Evolutionary conservation across 345 rosid species (phyloP), one percentile per base, ranked within the genome.

Genomic region (Gossypium anomalum): DNA sequence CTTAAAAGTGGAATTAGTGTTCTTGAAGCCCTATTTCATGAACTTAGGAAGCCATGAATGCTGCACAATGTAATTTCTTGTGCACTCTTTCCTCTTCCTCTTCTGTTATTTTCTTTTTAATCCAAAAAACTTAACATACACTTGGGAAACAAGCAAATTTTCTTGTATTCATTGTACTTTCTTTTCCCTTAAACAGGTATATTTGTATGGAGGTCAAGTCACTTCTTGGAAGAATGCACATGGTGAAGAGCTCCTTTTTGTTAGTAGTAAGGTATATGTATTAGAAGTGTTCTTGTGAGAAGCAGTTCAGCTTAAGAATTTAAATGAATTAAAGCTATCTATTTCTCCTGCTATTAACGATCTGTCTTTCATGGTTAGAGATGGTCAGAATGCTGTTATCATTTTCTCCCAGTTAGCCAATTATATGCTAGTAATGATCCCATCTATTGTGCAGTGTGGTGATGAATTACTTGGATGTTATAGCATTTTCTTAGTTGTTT

Each of bases 151-250:
- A 43, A 70, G n/a, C 9, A 2, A 15, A n/a, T 25, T 41, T 60
- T 19, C 15, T 68, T 25, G 44, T 16, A 16, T 68, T 68, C 15
- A 25, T 68, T 68, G 15, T 51, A 10, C 4, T 20, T 11, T 11
- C 22, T 23, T 23, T 52, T 8, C n/a, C 68, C 72, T 75, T 29
- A 49, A 61, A 53, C 81, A 93, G 97, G 88, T 93, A 60, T 93
- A 87, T 82, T 77, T 93, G 76, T 87, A 86, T 73, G 97, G 97
- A 51, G 94, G 84, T 49, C 97, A 94, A 47, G 97, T 94, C 43
- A 86, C 86, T 49, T 92, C 98, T 62, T 94, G 97, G 97, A 94
- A 89, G 86, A 89, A 88, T 76, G 92, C 85, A 75, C 81, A 81
- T 16, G 84, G 89, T 20, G 97, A 94, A 76, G 95, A 94, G 68